Conservation (phyloP, 2,329 filamentous ascomycete species). For the Cladosporium phlei region DNA sequence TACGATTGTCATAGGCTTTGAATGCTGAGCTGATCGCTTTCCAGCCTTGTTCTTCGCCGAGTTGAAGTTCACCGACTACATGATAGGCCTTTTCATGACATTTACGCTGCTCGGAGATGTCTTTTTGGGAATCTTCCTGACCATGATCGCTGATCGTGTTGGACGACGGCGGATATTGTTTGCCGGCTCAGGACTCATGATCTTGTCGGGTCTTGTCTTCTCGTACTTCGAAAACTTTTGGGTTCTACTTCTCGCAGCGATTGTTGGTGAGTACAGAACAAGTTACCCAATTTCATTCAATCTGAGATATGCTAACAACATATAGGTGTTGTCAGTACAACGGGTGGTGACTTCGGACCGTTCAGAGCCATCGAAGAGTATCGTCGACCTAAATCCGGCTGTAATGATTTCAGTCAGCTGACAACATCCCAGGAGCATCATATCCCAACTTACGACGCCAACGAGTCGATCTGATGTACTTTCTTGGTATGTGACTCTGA, state of each 20-base stretch:
- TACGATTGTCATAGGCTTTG: too few relatives aligned
- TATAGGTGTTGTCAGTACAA: conserved; percentile 30
- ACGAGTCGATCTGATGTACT: conserved; percentile 58
- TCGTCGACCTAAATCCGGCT: neutral
- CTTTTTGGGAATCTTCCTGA: conserved; percentile 30
- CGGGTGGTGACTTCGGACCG: conserved; percentile 61
- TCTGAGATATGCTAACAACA: neutral
- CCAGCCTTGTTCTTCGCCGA: conserved; percentile 32
- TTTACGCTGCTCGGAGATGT: conserved; percentile 31
- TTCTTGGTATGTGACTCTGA: conserved; percentile 59
- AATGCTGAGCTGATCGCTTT: neutral
- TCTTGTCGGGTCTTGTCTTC: conserved; percentile 28
- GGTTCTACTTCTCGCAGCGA: conserved; percentile 30
- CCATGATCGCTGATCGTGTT: conserved; percentile 31
- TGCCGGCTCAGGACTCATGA: conserved; percentile 29
- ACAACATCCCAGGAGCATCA: conserved; percentile 33
- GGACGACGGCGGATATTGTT: conserved; percentile 30
- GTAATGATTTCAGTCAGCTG: conserved; percentile 41
- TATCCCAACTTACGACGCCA: conserved; percentile 56
- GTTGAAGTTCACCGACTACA: conserved; percentile 29
- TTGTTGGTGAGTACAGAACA: conserved; percentile 14
- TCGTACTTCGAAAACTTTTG: conserved; percentile 31
- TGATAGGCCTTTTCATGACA: conserved; percentile 34
- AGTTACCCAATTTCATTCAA: neutral
- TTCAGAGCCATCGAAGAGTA: conserved; percentile 62